Percentiles rank a stretch among this genome's conserved stretches.
phyloP scores from a whole-genome alignment of 768 basidiomycete genomes.

The Suillus decipiens region DNA sequence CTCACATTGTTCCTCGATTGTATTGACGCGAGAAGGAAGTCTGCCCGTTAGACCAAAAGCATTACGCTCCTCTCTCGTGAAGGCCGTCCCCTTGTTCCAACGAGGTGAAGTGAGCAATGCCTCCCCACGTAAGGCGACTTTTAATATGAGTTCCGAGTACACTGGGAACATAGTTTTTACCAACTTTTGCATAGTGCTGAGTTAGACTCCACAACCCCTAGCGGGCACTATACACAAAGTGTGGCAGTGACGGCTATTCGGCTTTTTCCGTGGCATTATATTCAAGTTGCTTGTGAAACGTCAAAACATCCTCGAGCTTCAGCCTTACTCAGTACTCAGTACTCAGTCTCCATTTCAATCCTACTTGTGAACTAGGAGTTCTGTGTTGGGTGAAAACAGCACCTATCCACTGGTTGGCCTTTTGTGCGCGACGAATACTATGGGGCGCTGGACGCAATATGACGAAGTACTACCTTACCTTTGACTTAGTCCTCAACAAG shows the following conservation, averaged over 20 bases:
- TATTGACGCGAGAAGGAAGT: slow-evolving; percentile 53
- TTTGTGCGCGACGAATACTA: slow-evolving; percentile 14
- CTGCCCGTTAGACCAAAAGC: slow-evolving; percentile 63
- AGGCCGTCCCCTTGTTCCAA: slow-evolving; percentile 82
- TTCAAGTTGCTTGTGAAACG: not conserved
- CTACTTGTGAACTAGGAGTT: not conserved
- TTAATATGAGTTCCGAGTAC: slow-evolving; percentile 21
- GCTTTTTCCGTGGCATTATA: slow-evolving; percentile 21
- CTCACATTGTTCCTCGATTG: slow-evolving; percentile 73
- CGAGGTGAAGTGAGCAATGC: slow-evolving; percentile 63
- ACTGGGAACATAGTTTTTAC: slow-evolving; percentile 8
- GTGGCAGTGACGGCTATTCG: slow-evolving; percentile 12
- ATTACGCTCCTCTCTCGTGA: slow-evolving; percentile 65
- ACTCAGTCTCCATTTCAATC: not conserved
- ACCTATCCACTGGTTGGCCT: slow-evolving; percentile 23
- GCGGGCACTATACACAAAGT: not conserved
- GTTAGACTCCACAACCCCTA: not conserved
- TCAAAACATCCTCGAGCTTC: not conserved
- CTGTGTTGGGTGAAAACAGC: slow-evolving; percentile 11
- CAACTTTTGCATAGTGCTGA: slow-evolving; percentile 7
- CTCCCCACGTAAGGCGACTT: slow-evolving; percentile 61
- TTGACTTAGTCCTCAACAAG: not conserved
- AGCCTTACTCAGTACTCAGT: no score
- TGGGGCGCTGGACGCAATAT: slow-evolving; percentile 42
- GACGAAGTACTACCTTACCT: slow-evolving; percentile 26